A percentile compares a stretch with the other conserved stretches of the same genome.
Evolutionary conservation across 345 rosid genomes (phyloP).

Genomic region (Melaleuca quinquenervia): DNA sequence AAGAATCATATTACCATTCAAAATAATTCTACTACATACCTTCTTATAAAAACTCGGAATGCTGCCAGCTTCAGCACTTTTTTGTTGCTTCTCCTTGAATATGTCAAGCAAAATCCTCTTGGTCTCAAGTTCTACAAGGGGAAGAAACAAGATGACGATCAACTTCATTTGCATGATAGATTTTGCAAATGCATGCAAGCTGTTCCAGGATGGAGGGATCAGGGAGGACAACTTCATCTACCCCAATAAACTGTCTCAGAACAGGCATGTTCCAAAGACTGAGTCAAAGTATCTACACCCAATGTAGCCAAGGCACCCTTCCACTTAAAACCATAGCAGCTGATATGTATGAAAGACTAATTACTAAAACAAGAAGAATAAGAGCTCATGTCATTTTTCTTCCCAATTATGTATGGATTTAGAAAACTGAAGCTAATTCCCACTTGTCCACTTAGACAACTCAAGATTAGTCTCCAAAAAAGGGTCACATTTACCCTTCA

Average conservation of each 20-base stretch:
- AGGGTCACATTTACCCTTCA: not conserved
- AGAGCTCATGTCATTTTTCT: not conserved
- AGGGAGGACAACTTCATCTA: not conserved
- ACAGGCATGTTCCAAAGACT: not conserved
- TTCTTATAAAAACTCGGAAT: constrained; percentile 95
- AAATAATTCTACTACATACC: constrained; percentile 35
- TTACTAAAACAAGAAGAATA: not conserved
- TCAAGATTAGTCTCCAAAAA: not conserved
- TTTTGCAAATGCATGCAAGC: not conserved
- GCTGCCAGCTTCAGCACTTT: constrained; percentile 76
- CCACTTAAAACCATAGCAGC: not conserved
- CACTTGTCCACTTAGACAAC: not conserved
- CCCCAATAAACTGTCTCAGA: not conserved
- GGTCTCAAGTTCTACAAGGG: constrained; percentile 76
- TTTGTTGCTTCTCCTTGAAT: constrained; percentile 93
- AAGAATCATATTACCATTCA: not conserved
- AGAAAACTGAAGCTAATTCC: not conserved
- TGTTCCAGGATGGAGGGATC: not conserved
- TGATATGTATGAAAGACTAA: not conserved
- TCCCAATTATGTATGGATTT: not conserved
- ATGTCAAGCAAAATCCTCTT: constrained; percentile 98
- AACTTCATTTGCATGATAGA: not conserved
- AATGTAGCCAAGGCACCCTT: not conserved
- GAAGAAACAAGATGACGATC: not conserved
- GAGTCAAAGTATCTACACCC: not conserved